Evolutionary conservation across 139 green algal species (phyloP).

Genomic region (Volvox africanus): DNA sequence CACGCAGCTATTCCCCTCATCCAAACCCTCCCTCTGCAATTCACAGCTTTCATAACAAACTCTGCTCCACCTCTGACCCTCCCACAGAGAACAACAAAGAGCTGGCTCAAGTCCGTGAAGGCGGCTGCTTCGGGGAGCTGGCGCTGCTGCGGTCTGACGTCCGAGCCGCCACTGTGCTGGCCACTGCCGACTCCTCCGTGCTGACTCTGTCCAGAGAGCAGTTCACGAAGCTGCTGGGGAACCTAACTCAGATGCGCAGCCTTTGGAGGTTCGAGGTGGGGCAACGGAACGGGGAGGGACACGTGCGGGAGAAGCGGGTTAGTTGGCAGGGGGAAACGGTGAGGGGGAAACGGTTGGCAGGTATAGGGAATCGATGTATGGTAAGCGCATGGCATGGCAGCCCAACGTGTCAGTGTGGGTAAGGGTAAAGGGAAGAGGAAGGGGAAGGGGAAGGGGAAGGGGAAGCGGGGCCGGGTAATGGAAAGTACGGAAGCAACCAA

Average conservation of each 20-base stretch:
- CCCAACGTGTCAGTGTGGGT: no score
- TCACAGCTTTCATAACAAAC: no score
- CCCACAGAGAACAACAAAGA: slow-evolving; percentile 40
- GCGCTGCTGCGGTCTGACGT: slow-evolving; percentile 80
- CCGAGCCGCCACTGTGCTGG: slow-evolving; percentile 80
- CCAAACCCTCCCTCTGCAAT: no score
- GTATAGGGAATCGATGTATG: neutral
- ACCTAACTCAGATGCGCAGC: slow-evolving; percentile 79
- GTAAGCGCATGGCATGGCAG: neutral
- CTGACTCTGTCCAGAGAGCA: slow-evolving; percentile 76
- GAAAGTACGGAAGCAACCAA: no score
- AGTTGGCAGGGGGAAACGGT: neutral
- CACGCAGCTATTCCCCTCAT: no score
- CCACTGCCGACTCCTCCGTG: slow-evolving; percentile 68
- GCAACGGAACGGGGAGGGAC: neutral
- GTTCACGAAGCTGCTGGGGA: slow-evolving; percentile 79
- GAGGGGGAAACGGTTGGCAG: neutral
- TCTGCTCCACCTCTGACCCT: neutral
- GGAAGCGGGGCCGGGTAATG: no score
- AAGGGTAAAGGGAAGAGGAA: no score
- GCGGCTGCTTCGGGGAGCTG: slow-evolving; percentile 93
- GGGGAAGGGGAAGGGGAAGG: no score
- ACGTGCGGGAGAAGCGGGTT: no score
- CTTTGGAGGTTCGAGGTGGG: slow-evolving; percentile 89
- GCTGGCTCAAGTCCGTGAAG: slow-evolving; percentile 72